Evolutionary conservation across 129 eudicot species (phyloP).

Genomic region (Rutidosis leptorrhynchoides): DNA sequence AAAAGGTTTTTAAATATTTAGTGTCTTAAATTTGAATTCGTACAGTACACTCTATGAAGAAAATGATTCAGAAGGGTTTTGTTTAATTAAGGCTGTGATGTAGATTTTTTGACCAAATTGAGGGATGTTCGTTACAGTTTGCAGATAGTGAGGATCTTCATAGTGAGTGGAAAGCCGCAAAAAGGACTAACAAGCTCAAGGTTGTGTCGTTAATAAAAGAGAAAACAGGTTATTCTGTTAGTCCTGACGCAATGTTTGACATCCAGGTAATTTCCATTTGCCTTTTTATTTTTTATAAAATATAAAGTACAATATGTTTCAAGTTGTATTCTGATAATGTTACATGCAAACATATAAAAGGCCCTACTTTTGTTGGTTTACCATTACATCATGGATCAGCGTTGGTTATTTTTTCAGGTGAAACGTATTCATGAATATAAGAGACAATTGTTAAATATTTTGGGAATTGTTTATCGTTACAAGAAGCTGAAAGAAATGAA

Average conservation of each 20-base stretch:
- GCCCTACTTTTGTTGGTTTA: not conserved
- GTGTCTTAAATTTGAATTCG: not conserved
- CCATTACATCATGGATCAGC: not conserved
- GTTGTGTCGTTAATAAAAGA: constrained; percentile 67
- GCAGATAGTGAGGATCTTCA: constrained; percentile 87
- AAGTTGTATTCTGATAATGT: not conserved
- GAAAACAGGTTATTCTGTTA: constrained; percentile 83
- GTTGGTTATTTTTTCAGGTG: constrained; percentile 43
- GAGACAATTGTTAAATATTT: constrained; percentile 76
- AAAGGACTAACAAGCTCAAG: constrained; percentile 74
- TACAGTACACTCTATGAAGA: not conserved
- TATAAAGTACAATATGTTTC: constrained; percentile 6
- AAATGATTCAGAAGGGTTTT: not conserved
- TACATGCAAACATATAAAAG: not conserved
- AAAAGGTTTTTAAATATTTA: not conserved
- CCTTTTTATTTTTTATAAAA: constrained; percentile 6
- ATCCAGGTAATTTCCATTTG: constrained; percentile 60
- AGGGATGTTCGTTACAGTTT: constrained; percentile 46
- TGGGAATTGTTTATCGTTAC: constrained; percentile 89
- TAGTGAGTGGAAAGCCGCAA: constrained; percentile 77
- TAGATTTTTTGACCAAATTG: constrained; percentile 12
- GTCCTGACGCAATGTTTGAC: constrained; percentile 96
- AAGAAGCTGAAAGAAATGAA: constrained; percentile 90
- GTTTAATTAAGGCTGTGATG: not conserved
- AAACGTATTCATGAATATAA: constrained; percentile 97